Conservation (phyloP, 768 basidiomycete species). For the Auricularia sp. region DNA sequence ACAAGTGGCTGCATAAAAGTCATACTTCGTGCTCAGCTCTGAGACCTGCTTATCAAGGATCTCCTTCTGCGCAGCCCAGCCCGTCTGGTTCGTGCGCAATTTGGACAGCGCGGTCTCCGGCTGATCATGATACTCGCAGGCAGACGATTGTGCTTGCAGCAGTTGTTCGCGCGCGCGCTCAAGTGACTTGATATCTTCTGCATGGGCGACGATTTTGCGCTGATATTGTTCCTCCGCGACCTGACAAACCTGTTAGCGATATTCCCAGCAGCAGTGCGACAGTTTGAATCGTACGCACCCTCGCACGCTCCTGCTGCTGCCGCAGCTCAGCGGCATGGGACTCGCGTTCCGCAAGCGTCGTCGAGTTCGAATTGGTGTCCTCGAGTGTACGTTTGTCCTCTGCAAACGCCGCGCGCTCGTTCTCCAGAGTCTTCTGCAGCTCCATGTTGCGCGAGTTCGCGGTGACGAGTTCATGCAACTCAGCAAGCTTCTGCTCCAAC, state of each 20-base stretch:
- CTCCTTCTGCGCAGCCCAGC: constrained; percentile 73
- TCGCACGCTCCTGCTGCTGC: constrained; percentile 56
- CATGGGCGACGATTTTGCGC: constrained; percentile 74
- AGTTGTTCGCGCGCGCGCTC: constrained; percentile 57
- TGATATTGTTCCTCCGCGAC: constrained; percentile 75
- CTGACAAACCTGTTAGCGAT: too few relatives aligned
- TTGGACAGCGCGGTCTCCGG: constrained; percentile 72
- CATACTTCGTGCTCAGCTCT: constrained; percentile 62
- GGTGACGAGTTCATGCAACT: constrained; percentile 44
- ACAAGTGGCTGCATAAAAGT: too few relatives aligned
- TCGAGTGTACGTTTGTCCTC: constrained; percentile 76
- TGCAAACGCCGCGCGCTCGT: constrained; percentile 57
- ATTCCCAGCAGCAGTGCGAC: too few relatives aligned
- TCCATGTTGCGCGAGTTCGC: constrained; percentile 43
- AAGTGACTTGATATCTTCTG: constrained; percentile 69
- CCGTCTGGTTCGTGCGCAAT: constrained; percentile 55
- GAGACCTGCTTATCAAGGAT: constrained; percentile 67
- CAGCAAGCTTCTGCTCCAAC: not conserved
- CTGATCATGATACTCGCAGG: constrained; percentile 48
- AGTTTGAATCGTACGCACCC: too few relatives aligned
- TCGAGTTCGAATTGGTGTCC: constrained; percentile 55
- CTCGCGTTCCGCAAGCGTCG: constrained; percentile 51
- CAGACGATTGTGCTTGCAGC: constrained; percentile 35
- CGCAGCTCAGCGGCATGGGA: constrained; percentile 39
- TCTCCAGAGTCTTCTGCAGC: constrained; percentile 54